Evolutionary conservation across 306 rosid genomes (phyloP).

Genomic region (Neltuma alba): DNA sequence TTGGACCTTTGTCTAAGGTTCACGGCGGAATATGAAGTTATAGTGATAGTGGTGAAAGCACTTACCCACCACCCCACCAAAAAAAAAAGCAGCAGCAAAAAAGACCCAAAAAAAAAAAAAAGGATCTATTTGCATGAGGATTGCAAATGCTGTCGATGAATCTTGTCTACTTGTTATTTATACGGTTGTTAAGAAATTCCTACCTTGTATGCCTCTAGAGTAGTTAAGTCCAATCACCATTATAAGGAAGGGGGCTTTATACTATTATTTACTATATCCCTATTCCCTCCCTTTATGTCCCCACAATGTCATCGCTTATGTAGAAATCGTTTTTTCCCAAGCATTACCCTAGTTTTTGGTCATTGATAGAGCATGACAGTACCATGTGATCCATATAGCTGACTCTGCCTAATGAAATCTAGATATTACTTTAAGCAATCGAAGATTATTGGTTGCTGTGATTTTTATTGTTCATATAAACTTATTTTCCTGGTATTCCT

Average conservation of each 20-base stretch:
- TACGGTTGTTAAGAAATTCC: neutral
- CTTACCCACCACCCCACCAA: too few relatives aligned
- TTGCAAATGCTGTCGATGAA: neutral
- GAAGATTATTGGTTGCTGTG: neutral
- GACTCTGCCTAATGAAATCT: neutral
- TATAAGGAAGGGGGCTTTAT: neutral
- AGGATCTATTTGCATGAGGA: too few relatives aligned
- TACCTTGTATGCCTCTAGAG: neutral
- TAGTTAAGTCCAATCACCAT: neutral
- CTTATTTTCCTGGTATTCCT: neutral
- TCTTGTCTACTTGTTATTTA: neutral
- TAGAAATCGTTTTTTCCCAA: neutral
- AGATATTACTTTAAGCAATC: neutral
- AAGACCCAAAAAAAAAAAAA: too few relatives aligned
- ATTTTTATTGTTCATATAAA: neutral
- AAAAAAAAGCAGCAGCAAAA: too few relatives aligned
- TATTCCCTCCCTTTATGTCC: neutral
- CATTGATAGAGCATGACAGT: too few relatives aligned
- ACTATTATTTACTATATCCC: neutral
- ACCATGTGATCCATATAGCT: too few relatives aligned
- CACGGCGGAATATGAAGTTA: too few relatives aligned
- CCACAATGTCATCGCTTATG: neutral
- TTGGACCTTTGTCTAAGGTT: neutral
- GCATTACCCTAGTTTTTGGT: neutral
- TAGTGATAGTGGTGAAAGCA: neutral